Conservation (phyloP, 768 basidiomycete genomes). For the Lyophyllum atratum region DNA sequence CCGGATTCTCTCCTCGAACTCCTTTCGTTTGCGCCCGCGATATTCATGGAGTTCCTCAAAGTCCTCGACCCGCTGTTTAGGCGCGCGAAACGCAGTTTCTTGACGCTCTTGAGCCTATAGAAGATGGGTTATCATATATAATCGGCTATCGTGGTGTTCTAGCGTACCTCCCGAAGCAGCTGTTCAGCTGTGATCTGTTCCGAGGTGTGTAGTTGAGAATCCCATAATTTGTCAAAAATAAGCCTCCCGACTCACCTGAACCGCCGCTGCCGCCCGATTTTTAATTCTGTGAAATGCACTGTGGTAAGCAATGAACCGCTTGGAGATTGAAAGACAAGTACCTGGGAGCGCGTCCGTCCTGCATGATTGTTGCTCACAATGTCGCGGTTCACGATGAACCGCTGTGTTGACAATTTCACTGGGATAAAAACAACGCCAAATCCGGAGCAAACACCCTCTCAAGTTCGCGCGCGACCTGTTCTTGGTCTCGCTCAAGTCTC, state of each 20-base stretch:
- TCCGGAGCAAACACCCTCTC: not conserved
- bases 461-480: no score
- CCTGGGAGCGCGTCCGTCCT: conserved; percentile 19
- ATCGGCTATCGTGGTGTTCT: not conserved
- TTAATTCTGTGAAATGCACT: conserved; percentile 61
- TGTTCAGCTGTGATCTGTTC: conserved; percentile 96
- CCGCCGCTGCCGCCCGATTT: conserved; percentile 92
- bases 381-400: not conserved
- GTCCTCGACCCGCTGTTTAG: conserved; percentile 95
- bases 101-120: conserved; percentile 93
- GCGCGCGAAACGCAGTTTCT: conserved; percentile 88
- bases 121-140: not conserved
- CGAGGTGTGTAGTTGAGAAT: conserved; percentile 11
- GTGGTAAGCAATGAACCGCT: not conserved
- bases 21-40: conserved; percentile 87
- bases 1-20: conserved; percentile 89
- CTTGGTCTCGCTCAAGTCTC: no score
- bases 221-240: not conserved
- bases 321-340: not conserved
- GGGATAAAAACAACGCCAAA: not conserved
- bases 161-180: conserved; percentile 83
- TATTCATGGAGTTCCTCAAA: conserved; percentile 92
- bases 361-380: conserved; percentile 7
- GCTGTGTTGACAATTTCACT: not conserved
- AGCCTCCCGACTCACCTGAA: conserved; percentile 63